Evolutionary conservation across 2,329 filamentous ascomycete genomes (phyloP).

Genomic region (Scedosporium boydii): DNA sequence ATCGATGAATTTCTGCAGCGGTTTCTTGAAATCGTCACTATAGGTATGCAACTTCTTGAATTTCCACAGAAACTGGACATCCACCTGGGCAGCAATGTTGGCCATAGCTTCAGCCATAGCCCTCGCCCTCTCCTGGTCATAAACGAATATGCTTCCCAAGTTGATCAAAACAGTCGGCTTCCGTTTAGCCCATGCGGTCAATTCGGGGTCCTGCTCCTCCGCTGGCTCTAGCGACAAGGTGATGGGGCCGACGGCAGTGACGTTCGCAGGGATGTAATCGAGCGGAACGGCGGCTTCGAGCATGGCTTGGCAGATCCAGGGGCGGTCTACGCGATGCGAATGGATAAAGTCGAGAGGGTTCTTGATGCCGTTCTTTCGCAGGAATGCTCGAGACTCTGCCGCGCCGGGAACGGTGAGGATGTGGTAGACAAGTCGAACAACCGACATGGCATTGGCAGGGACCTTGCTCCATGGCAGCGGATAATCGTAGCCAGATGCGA

Average conservation of each 20-base stretch:
- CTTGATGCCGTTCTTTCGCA: conserved; percentile 16
- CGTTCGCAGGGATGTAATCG: conserved; percentile 25
- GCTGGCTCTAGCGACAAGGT: conserved; percentile 26
- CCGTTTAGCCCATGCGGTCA: conserved; percentile 30
- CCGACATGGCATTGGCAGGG: conserved; percentile 26
- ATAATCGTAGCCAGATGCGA: conserved; percentile 28
- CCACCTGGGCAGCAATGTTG: conserved; percentile 11
- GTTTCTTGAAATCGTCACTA: conserved; percentile 8
- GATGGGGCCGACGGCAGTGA: conserved; percentile 31
- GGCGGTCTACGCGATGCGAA: conserved; percentile 14
- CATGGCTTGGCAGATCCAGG: conserved; percentile 17
- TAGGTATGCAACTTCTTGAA: conserved; percentile 11
- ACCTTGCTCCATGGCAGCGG: conserved; percentile 33
- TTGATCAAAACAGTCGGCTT: conserved; percentile 37
- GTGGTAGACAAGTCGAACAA: conserved; percentile 12
- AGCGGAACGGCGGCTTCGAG: conserved; percentile 19
- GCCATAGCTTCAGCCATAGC: conserved; percentile 18
- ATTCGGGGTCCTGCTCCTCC: conserved; percentile 27
- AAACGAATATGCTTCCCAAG: conserved; percentile 29
- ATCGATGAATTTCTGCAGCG: conserved; percentile 12
- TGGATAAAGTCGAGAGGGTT: conserved; percentile 14
- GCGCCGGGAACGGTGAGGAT: conserved; percentile 10
- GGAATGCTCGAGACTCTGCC: conserved; percentile 20
- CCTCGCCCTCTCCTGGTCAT: conserved; percentile 13
- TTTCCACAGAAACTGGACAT: conserved; percentile 25